Percentiles rank a stretch among this genome's conserved stretches.
Evolutionary conservation across 345 rosid species (phyloP).

Genomic region (Camelina sativa): DNA sequence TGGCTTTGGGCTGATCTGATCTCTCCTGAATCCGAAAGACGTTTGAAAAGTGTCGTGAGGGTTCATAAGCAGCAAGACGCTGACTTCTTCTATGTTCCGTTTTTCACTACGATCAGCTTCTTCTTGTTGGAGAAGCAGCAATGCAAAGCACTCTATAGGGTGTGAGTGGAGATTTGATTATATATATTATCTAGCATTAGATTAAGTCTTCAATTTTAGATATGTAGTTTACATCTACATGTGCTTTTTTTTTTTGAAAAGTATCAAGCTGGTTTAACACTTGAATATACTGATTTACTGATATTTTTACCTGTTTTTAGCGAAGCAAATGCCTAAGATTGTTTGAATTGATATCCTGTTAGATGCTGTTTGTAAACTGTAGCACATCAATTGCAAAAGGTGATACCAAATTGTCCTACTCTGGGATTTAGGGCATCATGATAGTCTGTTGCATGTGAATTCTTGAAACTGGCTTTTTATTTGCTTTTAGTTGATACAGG

Average conservation of each 20-base stretch:
- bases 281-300: background rate
- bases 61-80: constrained; percentile 83
- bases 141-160: constrained; percentile 99
- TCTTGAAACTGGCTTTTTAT: too few species aligned
- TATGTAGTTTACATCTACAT: background rate
- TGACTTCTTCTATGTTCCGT: constrained; percentile 81
- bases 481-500: too few species aligned
- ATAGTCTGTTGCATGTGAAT: background rate
- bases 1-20: constrained; percentile 98
- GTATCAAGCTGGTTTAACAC: background rate
- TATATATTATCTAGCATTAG: constrained; percentile 15
- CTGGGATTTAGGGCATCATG: background rate
- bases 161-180: constrained; percentile 80
- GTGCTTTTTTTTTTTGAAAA: background rate
- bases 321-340: background rate
- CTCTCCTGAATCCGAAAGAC: constrained; percentile 77
- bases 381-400: background rate
- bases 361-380: background rate
- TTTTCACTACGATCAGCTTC: constrained; percentile 90
- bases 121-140: constrained; percentile 94
- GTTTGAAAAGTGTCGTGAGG: constrained; percentile 77
- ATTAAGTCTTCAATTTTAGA: background rate
- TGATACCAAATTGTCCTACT: background rate
- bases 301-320: background rate
- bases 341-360: background rate